These are phyloP conservation scores for Telopea speciosissima DNA, from an alignment of 177 flowering plant genomes.

Conservation along the genomic window DNA sequence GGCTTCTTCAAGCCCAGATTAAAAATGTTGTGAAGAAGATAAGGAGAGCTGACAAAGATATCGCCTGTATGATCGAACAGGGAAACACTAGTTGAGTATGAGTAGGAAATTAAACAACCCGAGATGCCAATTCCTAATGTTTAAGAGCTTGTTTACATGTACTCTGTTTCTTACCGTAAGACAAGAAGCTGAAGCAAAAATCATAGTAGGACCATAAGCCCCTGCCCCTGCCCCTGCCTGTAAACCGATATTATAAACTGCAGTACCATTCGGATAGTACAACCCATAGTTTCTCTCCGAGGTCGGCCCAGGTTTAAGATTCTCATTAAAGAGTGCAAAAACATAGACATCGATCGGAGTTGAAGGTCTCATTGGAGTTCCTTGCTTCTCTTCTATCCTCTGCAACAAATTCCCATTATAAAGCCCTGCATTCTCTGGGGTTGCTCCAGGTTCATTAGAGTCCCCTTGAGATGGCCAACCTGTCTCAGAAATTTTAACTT, in stretches of 20 bases:
- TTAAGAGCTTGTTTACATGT: background rate
- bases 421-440: constrained; percentile 61
- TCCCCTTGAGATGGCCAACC: constrained; percentile 99
- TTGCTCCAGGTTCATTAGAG: constrained; percentile 71
- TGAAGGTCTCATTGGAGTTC: constrained; percentile 74
- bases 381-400: constrained; percentile 44
- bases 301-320: constrained; percentile 78
- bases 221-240: too few relatives aligned
- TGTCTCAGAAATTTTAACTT: constrained; percentile 77
- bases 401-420: constrained; percentile 69
- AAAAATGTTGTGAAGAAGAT: constrained; percentile 18
- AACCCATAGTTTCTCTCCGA: constrained; percentile 95
- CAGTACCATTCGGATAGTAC: constrained; percentile 66
- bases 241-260: constrained; percentile 73
- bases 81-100: too few relatives aligned
- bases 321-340: constrained; percentile 88
- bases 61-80: constrained; percentile 24
- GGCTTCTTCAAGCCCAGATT: constrained; percentile 20
- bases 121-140: too few relatives aligned
- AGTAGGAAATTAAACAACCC: too few relatives aligned
- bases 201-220: too few relatives aligned
- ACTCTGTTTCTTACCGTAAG: constrained; percentile 23
- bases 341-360: constrained; percentile 65
- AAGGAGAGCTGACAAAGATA: constrained; percentile 16
- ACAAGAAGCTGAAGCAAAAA: constrained; percentile 23